A percentile compares a stretch with the other conserved stretches of the same genome.
Evolutionary conservation across 2,329 filamentous ascomycete genomes (phyloP).

Genomic region (Colletotrichum sp.): DNA sequence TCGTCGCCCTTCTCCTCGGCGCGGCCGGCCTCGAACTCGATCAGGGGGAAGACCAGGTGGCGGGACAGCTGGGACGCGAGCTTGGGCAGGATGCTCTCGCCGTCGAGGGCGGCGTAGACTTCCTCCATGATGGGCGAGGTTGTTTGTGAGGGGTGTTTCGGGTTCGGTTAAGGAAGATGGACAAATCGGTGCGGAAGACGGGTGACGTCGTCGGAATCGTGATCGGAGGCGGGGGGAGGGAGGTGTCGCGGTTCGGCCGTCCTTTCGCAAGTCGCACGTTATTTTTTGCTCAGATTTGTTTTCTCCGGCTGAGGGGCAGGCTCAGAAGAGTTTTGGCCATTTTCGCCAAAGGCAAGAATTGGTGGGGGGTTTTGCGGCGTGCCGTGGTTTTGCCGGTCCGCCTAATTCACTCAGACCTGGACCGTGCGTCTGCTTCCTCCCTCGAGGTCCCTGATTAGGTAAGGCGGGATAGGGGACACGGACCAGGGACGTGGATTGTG

Average conservation of each 20-base stretch:
- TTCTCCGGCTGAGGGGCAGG: conserved; percentile 18
- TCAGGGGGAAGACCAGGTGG: conserved; percentile 93
- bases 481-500: background rate
- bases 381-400: conserved; percentile 21
- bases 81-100: conserved; percentile 75
- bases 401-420: background rate
- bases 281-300: conserved; percentile 13
- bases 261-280: conserved; percentile 8
- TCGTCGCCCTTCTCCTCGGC: conserved; percentile 75
- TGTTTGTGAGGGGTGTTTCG: background rate
- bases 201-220: conserved; percentile 2
- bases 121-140: conserved; percentile 23
- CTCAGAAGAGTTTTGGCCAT: conserved; percentile 23
- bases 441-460: background rate
- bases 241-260: conserved; percentile 1
- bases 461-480: background rate
- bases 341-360: conserved; percentile 23
- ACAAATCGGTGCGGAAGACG: background rate
- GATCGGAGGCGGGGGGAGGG: conserved; percentile 28
- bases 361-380: conserved; percentile 21
- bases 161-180: background rate
- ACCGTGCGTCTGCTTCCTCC: background rate
- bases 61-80: conserved; percentile 92
- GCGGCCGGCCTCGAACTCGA: conserved; percentile 87
- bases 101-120: conserved; percentile 23